Base-by-base conservation (phyloP, 352 stramenopile genomes). In the Elongisporangium anandrum region DNA sequence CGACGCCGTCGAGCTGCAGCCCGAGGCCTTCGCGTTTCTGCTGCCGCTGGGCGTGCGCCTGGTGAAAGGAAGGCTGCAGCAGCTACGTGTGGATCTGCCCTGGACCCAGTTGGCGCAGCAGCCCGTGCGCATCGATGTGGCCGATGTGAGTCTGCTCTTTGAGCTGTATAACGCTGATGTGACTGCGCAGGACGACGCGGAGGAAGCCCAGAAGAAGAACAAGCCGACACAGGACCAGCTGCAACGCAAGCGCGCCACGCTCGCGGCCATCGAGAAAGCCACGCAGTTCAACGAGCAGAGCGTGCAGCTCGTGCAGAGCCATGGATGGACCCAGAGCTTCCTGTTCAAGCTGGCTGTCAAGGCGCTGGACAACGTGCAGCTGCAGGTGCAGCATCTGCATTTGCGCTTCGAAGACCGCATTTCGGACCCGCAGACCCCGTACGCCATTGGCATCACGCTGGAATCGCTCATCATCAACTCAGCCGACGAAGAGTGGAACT, bases 401-500 rank as follows among this genome's bases (percentile, higher is more conserved):
- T 20, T 92, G 47, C 67, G 85, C 0, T 61, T 94, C 49, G 85
- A 94, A 45, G 85, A 94, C 69, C 26, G 57, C 3, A 67, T 85
- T 13, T 92, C 81, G n/a, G 64, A 76, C 41, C 64, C 70, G 0
- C 50, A 21, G 10, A 65, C 61, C 2, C 73, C 81, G 8, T 92
- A 81, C 51, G 81, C 82, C 0, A 71, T 94, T 15, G 85, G 85
- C 0, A 60, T 92, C 38, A 94, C 85, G 53, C 72, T 94, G 17
- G 77, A 91, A 49, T 83, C 83, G 16, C 77, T 94, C 57, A 85
- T 91, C 22, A 72, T 94, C 60, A 90, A 94, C 63, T 94, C 85
- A 16, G 81, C 83, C 0, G 85, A 94, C 49, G 82, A 81, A 54
- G 68, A 73, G 0, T 92, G 85, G 79, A 92, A 92, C 63, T 94